Percentiles rank a stretch among this genome's conserved stretches.
Conservation (phyloP, 1,139 yeast species). For the Geotrichum bryndzae region DNA sequence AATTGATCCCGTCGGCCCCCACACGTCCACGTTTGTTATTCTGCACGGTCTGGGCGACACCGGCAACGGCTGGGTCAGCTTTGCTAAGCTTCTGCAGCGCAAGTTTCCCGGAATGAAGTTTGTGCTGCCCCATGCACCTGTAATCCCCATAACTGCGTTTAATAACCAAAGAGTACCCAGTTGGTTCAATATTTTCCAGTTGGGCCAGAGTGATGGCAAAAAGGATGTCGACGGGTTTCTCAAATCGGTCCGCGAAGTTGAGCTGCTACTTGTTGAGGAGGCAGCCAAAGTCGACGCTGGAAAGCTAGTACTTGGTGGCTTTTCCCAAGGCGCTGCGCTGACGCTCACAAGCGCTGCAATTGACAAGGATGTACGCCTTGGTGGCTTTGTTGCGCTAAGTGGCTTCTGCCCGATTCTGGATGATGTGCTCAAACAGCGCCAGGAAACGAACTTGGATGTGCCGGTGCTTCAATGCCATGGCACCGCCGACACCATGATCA, state of each 20-base stretch:
- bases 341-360: slow-evolving; percentile 2
- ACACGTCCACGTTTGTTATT: slow-evolving; percentile 61
- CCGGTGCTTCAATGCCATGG: slow-evolving; percentile 7
- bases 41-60: slow-evolving; percentile 84
- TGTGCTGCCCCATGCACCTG: slow-evolving; percentile 4
- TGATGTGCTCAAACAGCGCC: not conserved
- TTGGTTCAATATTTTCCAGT: slow-evolving; percentile 6
- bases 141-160: not conserved
- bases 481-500: slow-evolving; percentile 4
- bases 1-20: slow-evolving; percentile 11
- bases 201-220: not conserved
- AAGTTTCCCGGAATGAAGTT: slow-evolving; percentile 1
- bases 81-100: not conserved
- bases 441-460: not conserved
- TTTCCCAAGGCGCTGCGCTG: slow-evolving; percentile 7
- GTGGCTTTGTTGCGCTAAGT: slow-evolving; percentile 3
- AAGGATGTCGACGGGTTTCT: slow-evolving; percentile 3
- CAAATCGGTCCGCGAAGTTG: not conserved
- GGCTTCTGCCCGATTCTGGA: slow-evolving; percentile 7
- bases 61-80: slow-evolving; percentile 67
- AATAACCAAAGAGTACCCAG: not conserved
- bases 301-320: slow-evolving; percentile 5
- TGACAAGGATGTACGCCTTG: not conserved
- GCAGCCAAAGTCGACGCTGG: not conserved
- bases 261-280: not conserved